phyloP scores from a whole-genome alignment of 1,284 basidiomycete species.

The Schizophyllum commune region DNA sequence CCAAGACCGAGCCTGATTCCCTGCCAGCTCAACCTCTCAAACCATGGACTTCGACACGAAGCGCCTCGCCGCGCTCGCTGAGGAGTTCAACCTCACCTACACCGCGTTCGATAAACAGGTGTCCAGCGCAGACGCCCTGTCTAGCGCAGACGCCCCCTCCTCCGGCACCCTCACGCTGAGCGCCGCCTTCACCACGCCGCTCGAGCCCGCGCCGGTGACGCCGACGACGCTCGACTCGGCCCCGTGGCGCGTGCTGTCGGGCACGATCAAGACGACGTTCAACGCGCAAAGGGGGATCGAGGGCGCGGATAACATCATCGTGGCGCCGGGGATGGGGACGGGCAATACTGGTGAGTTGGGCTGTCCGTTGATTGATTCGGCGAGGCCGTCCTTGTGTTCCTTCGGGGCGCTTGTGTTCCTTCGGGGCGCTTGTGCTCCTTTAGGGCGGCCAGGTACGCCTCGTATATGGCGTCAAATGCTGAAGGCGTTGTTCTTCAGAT shows the following conservation, averaged over 20 bases:
- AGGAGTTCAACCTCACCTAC: constrained; percentile 43
- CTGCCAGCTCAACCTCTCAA: constrained; percentile 32
- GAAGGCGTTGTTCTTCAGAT: constrained; percentile 22
- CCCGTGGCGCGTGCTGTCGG: constrained; percentile 35
- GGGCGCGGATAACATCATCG: constrained; percentile 18
- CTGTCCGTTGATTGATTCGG: no score
- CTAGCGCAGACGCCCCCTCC: constrained; percentile 23
- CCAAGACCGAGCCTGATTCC: neutral
- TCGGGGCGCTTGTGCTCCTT: no score
- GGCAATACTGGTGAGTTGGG: constrained; percentile 35
- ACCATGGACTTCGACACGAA: constrained; percentile 34
- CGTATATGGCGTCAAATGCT: neutral
- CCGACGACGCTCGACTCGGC: constrained; percentile 29
- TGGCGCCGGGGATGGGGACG: constrained; percentile 28
- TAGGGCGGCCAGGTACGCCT: neutral
- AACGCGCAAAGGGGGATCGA: constrained; percentile 23
- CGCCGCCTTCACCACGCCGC: constrained; percentile 26
- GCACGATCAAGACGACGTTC: constrained; percentile 39
- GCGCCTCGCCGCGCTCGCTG: constrained; percentile 34
- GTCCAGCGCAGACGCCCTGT: constrained; percentile 22
- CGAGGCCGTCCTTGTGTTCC: no score
- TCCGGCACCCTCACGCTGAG: constrained; percentile 30
- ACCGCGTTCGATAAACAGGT: constrained; percentile 37
- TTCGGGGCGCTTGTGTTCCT: no score
- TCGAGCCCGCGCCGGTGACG: constrained; percentile 37